phyloP scores from a whole-genome alignment of 768 basidiomycete species.

The Leccinum subtestaceum region DNA sequence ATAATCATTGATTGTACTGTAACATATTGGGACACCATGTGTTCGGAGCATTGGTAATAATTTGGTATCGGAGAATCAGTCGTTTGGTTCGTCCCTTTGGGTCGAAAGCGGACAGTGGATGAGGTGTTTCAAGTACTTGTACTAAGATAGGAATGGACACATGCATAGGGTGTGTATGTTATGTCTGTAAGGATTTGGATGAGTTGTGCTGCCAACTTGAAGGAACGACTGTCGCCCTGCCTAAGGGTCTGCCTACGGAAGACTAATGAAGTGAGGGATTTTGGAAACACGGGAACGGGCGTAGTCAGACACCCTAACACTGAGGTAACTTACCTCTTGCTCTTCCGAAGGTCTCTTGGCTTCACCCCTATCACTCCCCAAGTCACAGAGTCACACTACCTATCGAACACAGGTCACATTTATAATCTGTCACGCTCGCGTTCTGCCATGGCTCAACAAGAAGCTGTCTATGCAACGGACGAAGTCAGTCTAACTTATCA shows the following conservation, averaged over 20 bases:
- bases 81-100: background rate
- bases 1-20: background rate
- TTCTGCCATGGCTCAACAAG: constrained; percentile 35
- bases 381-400: constrained; percentile 20
- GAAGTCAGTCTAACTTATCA: constrained; percentile 47
- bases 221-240: no score
- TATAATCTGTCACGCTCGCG: constrained; percentile 28
- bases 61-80: background rate
- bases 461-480: constrained; percentile 80
- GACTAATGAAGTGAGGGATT: no score
- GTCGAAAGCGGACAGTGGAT: background rate
- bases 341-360: no score
- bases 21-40: background rate
- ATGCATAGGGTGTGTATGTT: background rate
- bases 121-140: background rate
- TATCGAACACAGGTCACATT: constrained; percentile 27
- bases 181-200: background rate
- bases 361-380: no score
- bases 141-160: background rate
- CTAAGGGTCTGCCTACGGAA: no score
- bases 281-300: no score
- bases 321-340: no score
- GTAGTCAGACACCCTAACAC: no score
- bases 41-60: no score
- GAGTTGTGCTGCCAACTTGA: no score